Percentiles rank a stretch among this genome's conserved stretches.
Evolutionary conservation across 306 rosid genomes (phyloP).

Genomic region (Mimosa bimucronata): DNA sequence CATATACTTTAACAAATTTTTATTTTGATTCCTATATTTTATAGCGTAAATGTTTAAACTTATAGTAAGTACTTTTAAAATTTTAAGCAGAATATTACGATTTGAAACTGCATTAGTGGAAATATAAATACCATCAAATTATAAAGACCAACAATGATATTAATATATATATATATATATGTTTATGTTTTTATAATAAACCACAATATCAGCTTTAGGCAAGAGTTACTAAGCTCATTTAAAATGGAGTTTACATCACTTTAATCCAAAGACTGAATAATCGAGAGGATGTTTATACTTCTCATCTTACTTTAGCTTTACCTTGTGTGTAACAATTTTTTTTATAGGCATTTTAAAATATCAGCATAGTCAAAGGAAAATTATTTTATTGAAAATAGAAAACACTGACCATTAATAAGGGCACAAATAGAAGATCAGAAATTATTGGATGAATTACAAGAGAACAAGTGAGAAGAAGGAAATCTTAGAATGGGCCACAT

Average conservation of each 20-base stretch:
- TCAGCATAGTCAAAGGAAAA: neutral
- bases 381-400: neutral
- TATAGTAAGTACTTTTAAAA: too few relatives aligned
- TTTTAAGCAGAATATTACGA: too few relatives aligned
- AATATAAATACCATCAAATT: too few relatives aligned
- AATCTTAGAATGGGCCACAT: conserved; percentile 50
- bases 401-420: neutral
- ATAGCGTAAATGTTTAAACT: too few relatives aligned
- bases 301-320: neutral
- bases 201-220: too few relatives aligned
- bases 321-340: neutral
- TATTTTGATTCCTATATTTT: too few relatives aligned
- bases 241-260: neutral
- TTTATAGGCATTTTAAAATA: neutral
- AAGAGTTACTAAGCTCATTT: neutral
- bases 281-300: neutral
- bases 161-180: too few relatives aligned
- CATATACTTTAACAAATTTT: too few relatives aligned
- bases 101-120: too few relatives aligned
- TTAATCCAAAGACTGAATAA: neutral
- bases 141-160: too few relatives aligned
- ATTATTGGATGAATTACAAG: neutral
- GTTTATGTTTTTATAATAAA: too few relatives aligned
- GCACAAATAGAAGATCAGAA: neutral
- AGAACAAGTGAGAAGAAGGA: conserved; percentile 18